Evolutionary conservation across 306 rosid genomes (phyloP).

Genomic region (Arachis hypogaea): DNA sequence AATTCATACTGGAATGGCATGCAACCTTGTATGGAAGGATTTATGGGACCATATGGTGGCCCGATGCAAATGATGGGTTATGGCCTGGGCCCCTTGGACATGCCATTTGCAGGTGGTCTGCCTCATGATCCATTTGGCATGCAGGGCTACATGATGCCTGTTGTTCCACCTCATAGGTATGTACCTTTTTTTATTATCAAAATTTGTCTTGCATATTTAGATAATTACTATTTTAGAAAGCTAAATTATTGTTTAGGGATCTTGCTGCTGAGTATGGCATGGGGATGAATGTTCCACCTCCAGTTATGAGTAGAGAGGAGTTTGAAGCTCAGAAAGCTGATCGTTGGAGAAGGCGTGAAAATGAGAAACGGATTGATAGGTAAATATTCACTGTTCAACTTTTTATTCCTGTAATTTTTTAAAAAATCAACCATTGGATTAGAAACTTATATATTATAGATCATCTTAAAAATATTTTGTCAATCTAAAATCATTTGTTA

Average conservation of each 20-base stretch:
- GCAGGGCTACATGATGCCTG: constrained; percentile 83
- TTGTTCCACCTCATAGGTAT: constrained; percentile 86
- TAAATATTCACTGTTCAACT: background rate
- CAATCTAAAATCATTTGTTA: no score
- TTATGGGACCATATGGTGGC: constrained; percentile 74
- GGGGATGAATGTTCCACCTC: constrained; percentile 76
- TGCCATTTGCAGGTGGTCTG: constrained; percentile 75
- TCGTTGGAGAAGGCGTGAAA: constrained; percentile 88
- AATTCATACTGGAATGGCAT: constrained; percentile 93
- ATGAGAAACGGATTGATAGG: constrained; percentile 80
- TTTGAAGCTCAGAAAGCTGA: constrained; percentile 93
- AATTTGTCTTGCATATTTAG: background rate
- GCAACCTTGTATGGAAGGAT: constrained; percentile 92
- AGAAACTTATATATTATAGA: no score
- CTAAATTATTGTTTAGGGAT: constrained; percentile 61
- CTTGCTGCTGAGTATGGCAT: constrained; percentile 82
- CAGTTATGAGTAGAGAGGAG: constrained; percentile 89
- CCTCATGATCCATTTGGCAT: constrained; percentile 85
- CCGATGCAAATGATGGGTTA: constrained; percentile 85
- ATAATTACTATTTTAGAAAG: constrained; percentile 1
- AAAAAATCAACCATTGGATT: no score
- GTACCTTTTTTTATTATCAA: constrained; percentile 34
- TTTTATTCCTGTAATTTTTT: no score
- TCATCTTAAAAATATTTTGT: no score
- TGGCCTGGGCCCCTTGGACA: constrained; percentile 78